Conservation (phyloP, 345 rosid genomes). For the Syzygium oleosum region DNA sequence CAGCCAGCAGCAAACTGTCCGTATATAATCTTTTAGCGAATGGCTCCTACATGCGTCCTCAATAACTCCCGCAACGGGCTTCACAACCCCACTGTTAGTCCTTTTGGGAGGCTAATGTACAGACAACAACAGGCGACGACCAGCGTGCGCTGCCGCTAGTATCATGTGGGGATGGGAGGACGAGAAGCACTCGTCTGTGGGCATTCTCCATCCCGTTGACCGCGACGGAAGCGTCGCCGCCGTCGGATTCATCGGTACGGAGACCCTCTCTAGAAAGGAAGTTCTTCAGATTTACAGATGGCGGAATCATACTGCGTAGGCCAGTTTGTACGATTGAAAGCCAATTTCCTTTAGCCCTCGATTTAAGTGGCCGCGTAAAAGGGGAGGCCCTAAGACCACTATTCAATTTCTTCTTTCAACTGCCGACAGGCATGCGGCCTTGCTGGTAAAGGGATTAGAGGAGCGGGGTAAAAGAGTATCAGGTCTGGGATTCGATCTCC, state of each 20-base stretch:
- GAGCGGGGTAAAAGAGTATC: too few species aligned
- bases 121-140: background rate
- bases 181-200: slow-evolving; percentile 64
- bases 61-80: background rate
- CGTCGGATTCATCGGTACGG: slow-evolving; percentile 67
- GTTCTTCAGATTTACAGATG: slow-evolving; percentile 66
- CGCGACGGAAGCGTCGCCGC: slow-evolving; percentile 57
- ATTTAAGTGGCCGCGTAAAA: slow-evolving; percentile 68
- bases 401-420: background rate
- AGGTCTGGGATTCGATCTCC: too few species aligned
- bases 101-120: background rate
- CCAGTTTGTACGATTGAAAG: slow-evolving; percentile 61
- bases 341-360: slow-evolving; percentile 56
- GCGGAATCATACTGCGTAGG: slow-evolving; percentile 63
- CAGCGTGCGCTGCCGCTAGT: background rate
- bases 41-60: background rate
- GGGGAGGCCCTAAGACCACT: slow-evolving; percentile 10
- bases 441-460: too few species aligned
- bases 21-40: background rate
- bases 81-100: background rate
- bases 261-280: slow-evolving; percentile 68
- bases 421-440: too few species aligned
- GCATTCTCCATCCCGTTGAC: slow-evolving; percentile 62
- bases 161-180: slow-evolving; percentile 4
- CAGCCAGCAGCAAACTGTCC: background rate